Base-by-base conservation (phyloP, 2,329 filamentous ascomycete species). In the Exserohilum rostratum region DNA sequence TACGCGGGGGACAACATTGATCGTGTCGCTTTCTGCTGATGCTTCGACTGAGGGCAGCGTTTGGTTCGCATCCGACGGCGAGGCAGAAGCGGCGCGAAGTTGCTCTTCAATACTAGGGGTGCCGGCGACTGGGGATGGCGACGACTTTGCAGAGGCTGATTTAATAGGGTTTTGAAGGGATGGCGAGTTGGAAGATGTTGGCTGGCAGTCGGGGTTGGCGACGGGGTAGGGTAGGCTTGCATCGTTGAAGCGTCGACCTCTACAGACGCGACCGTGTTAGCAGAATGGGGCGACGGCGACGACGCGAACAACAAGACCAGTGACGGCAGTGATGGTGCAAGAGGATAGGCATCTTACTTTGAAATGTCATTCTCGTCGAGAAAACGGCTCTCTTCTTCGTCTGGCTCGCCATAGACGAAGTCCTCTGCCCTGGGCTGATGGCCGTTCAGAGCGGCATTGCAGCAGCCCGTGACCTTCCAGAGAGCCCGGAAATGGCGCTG, bases 401-500 rank as follows among this genome's bases (percentile, higher is more conserved):
- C 77, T 57, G 80, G 76, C 67, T 77, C 82, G 68, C 80, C 79
- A 72, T 85, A 80, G 74, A 81, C 79, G 76, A 82, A 78, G 72
- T 84, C 82, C 68, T 71, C 69, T 46, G 60, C 85, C 84, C 68
- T 87, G 72, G 61, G 79, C 80, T 75, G 80, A 79, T 76, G 86
- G 81, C 71, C 76, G 69, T 77, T 77, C 58, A 79, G 74, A 62
- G 82, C 76, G 74, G 87, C 86, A 76, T 89, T 51, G 54, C 54
- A 60, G 54, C 35, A 46, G 47, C 49, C 50, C 44, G 57, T 89
- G 81, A 90, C 88, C 83, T 85, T 83, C 81, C 90, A 96, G 69
- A 96, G 85, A 80, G 95, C 90, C 76, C 89, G 88, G 75, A 96
- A 84, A 83, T 96, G 96, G 78, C 91, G 88, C 85, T 96, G 47